Evolutionary conservation across 768 basidiomycete species (phyloP).

Genomic region (Russula dissimulans): DNA sequence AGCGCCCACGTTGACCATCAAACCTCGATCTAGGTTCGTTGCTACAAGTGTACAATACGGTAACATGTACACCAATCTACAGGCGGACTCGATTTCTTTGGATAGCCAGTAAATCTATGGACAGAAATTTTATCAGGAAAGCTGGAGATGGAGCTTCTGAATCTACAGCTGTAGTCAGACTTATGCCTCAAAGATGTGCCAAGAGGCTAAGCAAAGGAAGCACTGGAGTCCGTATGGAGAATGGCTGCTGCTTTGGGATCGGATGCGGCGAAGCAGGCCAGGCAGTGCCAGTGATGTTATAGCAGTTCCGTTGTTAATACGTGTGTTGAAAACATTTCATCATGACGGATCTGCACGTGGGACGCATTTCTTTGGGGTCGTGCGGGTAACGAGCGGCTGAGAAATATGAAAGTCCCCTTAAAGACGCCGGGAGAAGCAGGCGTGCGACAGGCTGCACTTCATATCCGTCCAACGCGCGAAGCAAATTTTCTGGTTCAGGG

Average conservation of each 20-base stretch:
- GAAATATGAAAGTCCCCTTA: not conserved
- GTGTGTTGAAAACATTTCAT: not conserved
- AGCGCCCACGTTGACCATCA: not conserved
- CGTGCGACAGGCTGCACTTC: too few relatives aligned
- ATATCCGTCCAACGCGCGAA: too few relatives aligned
- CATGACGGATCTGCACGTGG: not conserved
- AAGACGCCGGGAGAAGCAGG: not conserved
- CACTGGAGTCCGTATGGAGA: not conserved
- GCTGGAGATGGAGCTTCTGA: not conserved
- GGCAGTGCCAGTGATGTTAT: not conserved
- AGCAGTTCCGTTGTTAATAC: not conserved
- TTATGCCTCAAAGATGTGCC: not conserved
- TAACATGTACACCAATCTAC: not conserved
- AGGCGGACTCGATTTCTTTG: not conserved
- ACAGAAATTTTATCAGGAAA: not conserved
- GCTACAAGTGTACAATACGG: not conserved
- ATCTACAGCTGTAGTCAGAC: not conserved
- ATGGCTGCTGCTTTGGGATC: not conserved
- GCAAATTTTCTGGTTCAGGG: too few relatives aligned
- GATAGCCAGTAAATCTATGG: not conserved
- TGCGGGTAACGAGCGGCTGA: not conserved
- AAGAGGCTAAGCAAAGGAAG: not conserved
- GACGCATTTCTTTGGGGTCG: not conserved
- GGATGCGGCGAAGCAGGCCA: too few relatives aligned
- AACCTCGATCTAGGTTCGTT: not conserved